Evolutionary conservation across 2,329 filamentous ascomycete genomes (phyloP).

Genomic region (Xylariales sp.): DNA sequence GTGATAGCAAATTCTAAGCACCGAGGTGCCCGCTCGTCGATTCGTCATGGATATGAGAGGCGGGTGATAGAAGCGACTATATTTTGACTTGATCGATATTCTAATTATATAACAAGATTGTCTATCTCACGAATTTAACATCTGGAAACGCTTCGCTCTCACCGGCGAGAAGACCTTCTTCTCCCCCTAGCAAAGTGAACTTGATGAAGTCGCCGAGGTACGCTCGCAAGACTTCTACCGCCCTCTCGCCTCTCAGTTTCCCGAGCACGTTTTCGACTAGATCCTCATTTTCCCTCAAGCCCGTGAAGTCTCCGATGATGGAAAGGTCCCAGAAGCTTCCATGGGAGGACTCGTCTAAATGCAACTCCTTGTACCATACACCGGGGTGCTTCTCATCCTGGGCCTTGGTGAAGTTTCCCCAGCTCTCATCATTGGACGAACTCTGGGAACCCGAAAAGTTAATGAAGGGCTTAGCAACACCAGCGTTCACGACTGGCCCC

Average conservation of each 20-base stretch:
- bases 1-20: no score
- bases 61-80: neutral
- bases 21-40: no score
- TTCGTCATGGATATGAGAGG: neutral
- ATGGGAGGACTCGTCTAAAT: slow-evolving; percentile 25
- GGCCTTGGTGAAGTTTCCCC: slow-evolving; percentile 31
- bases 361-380: slow-evolving; percentile 30
- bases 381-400: slow-evolving; percentile 27
- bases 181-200: slow-evolving; percentile 26
- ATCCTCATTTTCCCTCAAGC: slow-evolving; percentile 28
- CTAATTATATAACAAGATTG: neutral
- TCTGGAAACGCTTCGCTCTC: slow-evolving; percentile 30
- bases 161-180: slow-evolving; percentile 30
- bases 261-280: slow-evolving; percentile 31
- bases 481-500: slow-evolving; percentile 30
- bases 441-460: slow-evolving; percentile 29
- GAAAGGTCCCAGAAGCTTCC: slow-evolving; percentile 37
- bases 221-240: slow-evolving; percentile 31
- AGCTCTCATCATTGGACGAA: slow-evolving; percentile 27
- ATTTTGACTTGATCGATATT: neutral
- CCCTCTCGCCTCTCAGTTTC: slow-evolving; percentile 21
- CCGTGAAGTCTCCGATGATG: slow-evolving; percentile 33
- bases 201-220: slow-evolving; percentile 31
- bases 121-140: slow-evolving; percentile 26
- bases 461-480: slow-evolving; percentile 30